Conservation (phyloP, 208 protist genomes). For the Angomonas desouzai region DNA sequence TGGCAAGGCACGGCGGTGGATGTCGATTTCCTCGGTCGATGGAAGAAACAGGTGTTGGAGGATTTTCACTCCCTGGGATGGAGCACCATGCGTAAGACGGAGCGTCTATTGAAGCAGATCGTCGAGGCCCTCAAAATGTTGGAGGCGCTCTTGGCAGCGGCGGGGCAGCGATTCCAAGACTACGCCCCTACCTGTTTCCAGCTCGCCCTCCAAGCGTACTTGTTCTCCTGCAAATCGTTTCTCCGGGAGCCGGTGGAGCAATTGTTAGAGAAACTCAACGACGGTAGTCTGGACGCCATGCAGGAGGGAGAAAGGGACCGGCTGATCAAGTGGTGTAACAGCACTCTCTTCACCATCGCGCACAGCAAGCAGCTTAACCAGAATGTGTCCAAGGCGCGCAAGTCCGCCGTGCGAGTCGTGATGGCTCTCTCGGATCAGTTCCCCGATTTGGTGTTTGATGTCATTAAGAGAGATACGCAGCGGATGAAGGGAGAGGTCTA, state of each 20-base stretch:
- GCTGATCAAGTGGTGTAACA: slow-evolving; percentile 19
- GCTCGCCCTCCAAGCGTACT: slow-evolving; percentile 64
- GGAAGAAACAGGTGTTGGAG: slow-evolving; percentile 12
- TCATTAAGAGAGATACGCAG: slow-evolving; percentile 21
- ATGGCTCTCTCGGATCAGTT: slow-evolving; percentile 79
- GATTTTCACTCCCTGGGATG: neutral
- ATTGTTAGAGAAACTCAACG: slow-evolving; percentile 10
- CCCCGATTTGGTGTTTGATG: slow-evolving; percentile 53
- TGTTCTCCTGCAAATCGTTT: slow-evolving; percentile 64
- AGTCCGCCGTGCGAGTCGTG: slow-evolving; percentile 40
- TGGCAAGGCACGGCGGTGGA: neutral
- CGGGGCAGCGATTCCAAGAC: slow-evolving; percentile 56
- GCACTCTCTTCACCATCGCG: slow-evolving; percentile 26
- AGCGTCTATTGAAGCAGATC: slow-evolving; percentile 59
- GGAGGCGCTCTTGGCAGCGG: slow-evolving; percentile 55
- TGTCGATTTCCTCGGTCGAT: slow-evolving; percentile 14
- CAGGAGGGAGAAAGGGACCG: slow-evolving; percentile 16
- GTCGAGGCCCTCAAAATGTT: slow-evolving; percentile 55
- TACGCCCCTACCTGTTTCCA: slow-evolving; percentile 63
- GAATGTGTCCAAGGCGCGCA: slow-evolving; percentile 48
- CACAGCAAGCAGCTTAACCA: slow-evolving; percentile 39
- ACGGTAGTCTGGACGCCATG: neutral
- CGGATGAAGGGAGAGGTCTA: slow-evolving; percentile 7
- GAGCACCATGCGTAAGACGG: slow-evolving; percentile 41
- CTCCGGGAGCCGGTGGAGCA: slow-evolving; percentile 31